phyloP scores from a whole-genome alignment of 768 basidiomycete genomes.

The Trametes cingulata region DNA sequence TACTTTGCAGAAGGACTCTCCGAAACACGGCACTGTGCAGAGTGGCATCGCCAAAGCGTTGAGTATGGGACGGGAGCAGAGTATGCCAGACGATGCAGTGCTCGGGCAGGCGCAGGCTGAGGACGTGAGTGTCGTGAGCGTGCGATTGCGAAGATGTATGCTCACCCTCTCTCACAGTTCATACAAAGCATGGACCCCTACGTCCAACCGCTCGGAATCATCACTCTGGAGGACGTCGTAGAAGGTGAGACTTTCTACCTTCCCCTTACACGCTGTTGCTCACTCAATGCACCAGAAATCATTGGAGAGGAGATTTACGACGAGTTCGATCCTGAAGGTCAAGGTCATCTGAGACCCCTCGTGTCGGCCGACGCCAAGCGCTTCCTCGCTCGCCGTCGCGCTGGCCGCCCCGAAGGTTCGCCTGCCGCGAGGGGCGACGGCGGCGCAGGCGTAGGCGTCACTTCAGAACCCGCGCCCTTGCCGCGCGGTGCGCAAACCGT shows the following conservation, averaged over 20 bases:
- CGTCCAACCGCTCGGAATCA: constrained; percentile 80
- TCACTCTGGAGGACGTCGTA: constrained; percentile 86
- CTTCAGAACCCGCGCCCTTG: not conserved
- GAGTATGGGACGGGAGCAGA: constrained; percentile 55
- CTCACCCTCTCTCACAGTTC: constrained; percentile 44
- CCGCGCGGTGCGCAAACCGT: constrained; percentile 7
- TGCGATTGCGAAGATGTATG: not conserved
- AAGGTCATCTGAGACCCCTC: constrained; percentile 22
- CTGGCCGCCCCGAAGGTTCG: not conserved
- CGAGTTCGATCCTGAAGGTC: constrained; percentile 77
- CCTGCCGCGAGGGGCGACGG: not conserved
- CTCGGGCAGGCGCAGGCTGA: constrained; percentile 66
- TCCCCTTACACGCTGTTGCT: not conserved
- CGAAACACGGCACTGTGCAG: constrained; percentile 30
- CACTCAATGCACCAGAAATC: constrained; percentile 50
- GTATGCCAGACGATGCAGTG: constrained; percentile 82
- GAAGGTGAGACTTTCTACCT: constrained; percentile 56
- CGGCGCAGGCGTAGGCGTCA: not conserved
- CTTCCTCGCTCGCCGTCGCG: constrained; percentile 14
- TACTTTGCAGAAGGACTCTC: constrained; percentile 22
- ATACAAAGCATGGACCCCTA: constrained; percentile 74
- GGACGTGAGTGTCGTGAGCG: constrained; percentile 44
- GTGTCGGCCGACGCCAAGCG: constrained; percentile 19
- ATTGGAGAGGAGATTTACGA: constrained; percentile 90
- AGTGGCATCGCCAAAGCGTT: constrained; percentile 26